These are phyloP conservation scores for Cucurbitaria berberidis DNA, from an alignment of 2,329 filamentous ascomycete genomes.

Conservation along the genomic window DNA sequence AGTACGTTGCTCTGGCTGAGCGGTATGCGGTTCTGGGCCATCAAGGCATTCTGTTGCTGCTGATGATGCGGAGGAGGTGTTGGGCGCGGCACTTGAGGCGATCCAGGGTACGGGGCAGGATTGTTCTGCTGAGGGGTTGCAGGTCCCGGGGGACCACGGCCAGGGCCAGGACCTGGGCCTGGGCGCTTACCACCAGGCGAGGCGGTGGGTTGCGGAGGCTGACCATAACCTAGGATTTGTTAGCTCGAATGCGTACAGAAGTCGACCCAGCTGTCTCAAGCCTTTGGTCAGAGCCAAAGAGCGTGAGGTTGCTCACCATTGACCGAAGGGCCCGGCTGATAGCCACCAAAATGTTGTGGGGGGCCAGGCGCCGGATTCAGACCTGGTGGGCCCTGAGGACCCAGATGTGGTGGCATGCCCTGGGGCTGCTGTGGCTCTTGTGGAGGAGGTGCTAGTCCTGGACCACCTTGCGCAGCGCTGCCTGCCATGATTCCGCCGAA, in stretches of 20 bases:
- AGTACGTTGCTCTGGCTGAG: constrained; percentile 69
- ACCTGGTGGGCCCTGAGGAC: constrained; percentile 77
- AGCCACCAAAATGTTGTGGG: constrained; percentile 73
- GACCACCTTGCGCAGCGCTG: constrained; percentile 78
- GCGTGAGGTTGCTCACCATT: constrained; percentile 61
- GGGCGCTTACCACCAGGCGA: constrained; percentile 83
- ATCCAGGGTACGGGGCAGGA: constrained; percentile 85
- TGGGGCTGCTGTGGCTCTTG: constrained; percentile 66
- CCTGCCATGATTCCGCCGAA: constrained; percentile 97
- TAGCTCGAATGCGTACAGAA: constrained; percentile 6
- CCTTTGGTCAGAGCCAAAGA: constrained; percentile 8
- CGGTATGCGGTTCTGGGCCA: constrained; percentile 48
- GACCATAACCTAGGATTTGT: constrained; percentile 69
- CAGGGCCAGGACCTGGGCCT: constrained; percentile 65
- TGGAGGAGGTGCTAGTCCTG: constrained; percentile 76
- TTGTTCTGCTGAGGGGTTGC: constrained; percentile 93
- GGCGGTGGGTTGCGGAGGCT: constrained; percentile 82
- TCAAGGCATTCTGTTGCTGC: constrained; percentile 44
- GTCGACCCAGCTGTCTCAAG: not conserved
- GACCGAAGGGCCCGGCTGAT: constrained; percentile 67
- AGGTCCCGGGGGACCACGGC: constrained; percentile 68
- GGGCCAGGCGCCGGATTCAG: constrained; percentile 63
- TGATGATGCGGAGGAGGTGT: constrained; percentile 65
- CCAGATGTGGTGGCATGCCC: constrained; percentile 64
- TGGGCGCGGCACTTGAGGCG: constrained; percentile 81